Conservation (phyloP, 345 rosid genomes). For the Eucalyptus albens region DNA sequence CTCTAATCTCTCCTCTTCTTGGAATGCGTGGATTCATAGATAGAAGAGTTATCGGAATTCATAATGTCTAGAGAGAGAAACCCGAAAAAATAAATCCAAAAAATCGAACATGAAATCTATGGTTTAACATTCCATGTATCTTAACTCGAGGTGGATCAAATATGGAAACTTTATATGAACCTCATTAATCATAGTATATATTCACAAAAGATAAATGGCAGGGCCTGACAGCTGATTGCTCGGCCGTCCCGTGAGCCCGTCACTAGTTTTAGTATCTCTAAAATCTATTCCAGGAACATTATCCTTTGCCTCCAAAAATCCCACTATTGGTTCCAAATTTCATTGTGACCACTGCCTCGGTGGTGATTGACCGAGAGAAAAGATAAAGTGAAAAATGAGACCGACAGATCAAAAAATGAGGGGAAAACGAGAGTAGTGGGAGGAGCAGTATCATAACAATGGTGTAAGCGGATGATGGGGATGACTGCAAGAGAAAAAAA, state of each 20-base stretch:
- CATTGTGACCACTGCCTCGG: background rate
- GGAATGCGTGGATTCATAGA: background rate
- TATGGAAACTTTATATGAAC: background rate
- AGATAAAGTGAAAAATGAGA: background rate
- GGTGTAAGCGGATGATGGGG: background rate
- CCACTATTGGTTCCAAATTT: background rate
- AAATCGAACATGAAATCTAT: background rate
- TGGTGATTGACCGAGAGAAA: background rate
- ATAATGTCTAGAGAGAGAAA: background rate
- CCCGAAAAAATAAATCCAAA: background rate
- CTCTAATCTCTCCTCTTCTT: background rate
- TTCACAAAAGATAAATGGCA: background rate
- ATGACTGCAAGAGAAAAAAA: background rate
- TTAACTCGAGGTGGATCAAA: background rate
- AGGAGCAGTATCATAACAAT: background rate
- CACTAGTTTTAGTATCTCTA: background rate
- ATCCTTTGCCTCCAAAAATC: background rate
- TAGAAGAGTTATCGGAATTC: background rate
- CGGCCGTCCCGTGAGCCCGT: background rate
- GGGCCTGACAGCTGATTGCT: background rate
- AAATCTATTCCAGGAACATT: background rate
- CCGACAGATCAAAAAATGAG: background rate
- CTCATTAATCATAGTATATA: background rate
- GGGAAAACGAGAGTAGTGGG: background rate
- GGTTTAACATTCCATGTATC: background rate